Evolutionary conservation across 805 yeast species (phyloP), one percentile per base, ranked within the genome.

Genomic region (Saturnispora serradocipensis): DNA sequence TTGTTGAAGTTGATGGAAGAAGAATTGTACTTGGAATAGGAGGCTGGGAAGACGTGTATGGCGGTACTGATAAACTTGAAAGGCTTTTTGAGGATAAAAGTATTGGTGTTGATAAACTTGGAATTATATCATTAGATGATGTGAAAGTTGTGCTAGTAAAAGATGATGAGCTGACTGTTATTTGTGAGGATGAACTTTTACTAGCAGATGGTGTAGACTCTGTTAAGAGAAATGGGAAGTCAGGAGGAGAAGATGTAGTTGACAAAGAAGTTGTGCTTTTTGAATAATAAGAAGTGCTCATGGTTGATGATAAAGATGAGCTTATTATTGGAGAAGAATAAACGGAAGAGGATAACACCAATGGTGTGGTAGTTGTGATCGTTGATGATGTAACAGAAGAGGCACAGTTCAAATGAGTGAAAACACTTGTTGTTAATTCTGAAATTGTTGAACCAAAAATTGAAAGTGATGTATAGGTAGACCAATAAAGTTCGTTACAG

Each of bases 291-390:
- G 28, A 25, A 25, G 28, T 25, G 28, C 28, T 25, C 28, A 25
- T 25, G 28, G 32, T 18, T 11, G 50, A 28, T 44, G 56, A 47
- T 34, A 53, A 34, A 27, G 50, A 38, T 20, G 39, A 11, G 34
- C 34, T 7, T 13, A 30, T 10, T 30, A 13, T 10, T 30, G 34
- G 15, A 30, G 15, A 30, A 13, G 34, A 30, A 30, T 10, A 3
- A 3, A 13, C 11, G 6, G 34, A 30, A 13, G 34, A 30, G 28
- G 28, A 25, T 25, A 8, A 25, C 3, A 25, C 28, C 10, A 30
- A 13, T 10, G 34, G n/a, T 10, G 13, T 10, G 13, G 34, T 9
- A 10, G 15, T 30, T 30, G 34, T 4, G 9, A 13, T 10, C 11
- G 15, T 30, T 30, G 34, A 9, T 18, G 43, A 30, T 22, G 36